Base-by-base conservation (phyloP, 768 basidiomycete species). In the Fibroporia radiculosa region DNA sequence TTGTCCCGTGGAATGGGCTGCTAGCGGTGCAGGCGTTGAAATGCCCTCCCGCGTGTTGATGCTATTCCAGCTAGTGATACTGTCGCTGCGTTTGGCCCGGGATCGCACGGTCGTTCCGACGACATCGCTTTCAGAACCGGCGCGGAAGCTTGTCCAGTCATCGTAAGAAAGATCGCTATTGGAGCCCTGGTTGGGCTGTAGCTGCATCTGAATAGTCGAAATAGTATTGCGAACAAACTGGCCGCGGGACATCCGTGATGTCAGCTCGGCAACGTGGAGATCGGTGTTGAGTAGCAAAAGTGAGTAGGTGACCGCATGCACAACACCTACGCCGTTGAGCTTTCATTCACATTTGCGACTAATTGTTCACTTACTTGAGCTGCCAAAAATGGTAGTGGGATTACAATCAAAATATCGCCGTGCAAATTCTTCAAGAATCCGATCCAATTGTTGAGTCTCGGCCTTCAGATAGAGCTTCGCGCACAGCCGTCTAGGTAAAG, bases 391-490 rank as follows among this genome's bases (percentile, higher is more conserved):
- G 19, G 77, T 76, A 1, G 67, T 67, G 0, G 88, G 84, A 59
- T 98, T 98, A 61, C 90, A 92, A 34, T 92, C 82, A 78, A 82
- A 96, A 62, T 91, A 99, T 7, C 91, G 79, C 31, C 79, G 70
- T 56, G 89, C 89, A 56, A 99, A 97, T 50, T 82, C 83, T 48
- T 91, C 92, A 4, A 99, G 73, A 49, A 99, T 97, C 33, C 96
- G 82, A 62, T 98, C 96, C 33, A 99, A 85, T 66, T 98, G 93
- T 59, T 99, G 96, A 0, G 95, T 95, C 63, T 99, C 96, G 1
- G 82, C 96, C 63, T 92, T 93, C 48, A 99, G 75, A 61, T 77
- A 97, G 2, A 99, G 74, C 61, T 95, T 96, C 11, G 82, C 82
- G 60, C 93, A 97, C 10, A 99, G 68, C 19, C 82, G 82, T 49